phyloP scores from a whole-genome alignment of 148 eudicot species.

The Drosera capensis region DNA sequence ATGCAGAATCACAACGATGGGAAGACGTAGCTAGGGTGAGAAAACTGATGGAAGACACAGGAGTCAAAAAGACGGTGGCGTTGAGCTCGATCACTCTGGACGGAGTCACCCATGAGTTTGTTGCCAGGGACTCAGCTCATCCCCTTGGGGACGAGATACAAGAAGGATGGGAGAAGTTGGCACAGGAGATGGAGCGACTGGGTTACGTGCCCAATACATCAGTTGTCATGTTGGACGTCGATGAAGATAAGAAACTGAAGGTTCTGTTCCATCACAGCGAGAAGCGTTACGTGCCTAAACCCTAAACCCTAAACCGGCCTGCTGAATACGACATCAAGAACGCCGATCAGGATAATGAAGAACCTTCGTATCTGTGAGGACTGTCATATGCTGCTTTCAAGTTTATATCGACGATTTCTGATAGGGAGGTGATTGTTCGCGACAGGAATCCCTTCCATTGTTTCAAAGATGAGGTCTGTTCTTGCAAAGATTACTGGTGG shows the following conservation, averaged over 20 bases:
- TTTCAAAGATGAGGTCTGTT: slow-evolving; percentile 1
- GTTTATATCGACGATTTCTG: neutral
- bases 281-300: slow-evolving; percentile 14
- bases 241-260: slow-evolving; percentile 18
- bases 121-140: neutral
- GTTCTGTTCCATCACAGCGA: slow-evolving; percentile 18
- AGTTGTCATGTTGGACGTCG: slow-evolving; percentile 7
- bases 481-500: slow-evolving; percentile 5
- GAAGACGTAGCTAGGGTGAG: slow-evolving; percentile 19
- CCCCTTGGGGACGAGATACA: neutral
- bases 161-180: neutral
- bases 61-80: slow-evolving; percentile 16
- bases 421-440: slow-evolving; percentile 1
- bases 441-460: slow-evolving; percentile 1
- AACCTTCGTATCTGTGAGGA: slow-evolving; percentile 4
- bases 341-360: neutral
- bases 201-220: slow-evolving; percentile 1
- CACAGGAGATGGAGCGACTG: neutral
- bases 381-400: slow-evolving; percentile 3
- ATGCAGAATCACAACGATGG: slow-evolving; percentile 15
- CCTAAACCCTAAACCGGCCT: too few relatives aligned
- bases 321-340: neutral
- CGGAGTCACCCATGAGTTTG: slow-evolving; percentile 8
- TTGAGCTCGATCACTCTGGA: slow-evolving; percentile 13
- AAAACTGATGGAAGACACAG: slow-evolving; percentile 14